Base-by-base conservation (phyloP, 352 stramenopile species). In the Achlya hypogyna region DNA sequence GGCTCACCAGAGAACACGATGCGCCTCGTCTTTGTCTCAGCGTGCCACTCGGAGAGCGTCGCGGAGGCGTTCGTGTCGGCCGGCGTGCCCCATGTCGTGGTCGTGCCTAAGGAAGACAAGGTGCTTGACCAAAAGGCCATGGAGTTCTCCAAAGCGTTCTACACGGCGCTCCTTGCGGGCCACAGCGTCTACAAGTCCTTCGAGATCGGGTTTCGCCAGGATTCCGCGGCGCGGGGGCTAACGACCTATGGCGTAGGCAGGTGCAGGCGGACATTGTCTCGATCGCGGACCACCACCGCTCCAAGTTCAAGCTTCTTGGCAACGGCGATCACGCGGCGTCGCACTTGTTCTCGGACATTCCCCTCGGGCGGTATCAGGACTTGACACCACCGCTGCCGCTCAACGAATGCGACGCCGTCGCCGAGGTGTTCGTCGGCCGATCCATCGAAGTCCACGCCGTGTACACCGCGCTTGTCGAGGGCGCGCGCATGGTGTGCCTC, bases 71-170 rank as follows among this genome's bases (percentile, higher is more conserved):
- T 97, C 59, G 90, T 95, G 54, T 77, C 78, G 43, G 90, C 87
- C 0, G 90, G 90, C 6, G 87, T 97, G 32, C 86, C 86, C 1
- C 90, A 97, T 51, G 90, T 97, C 2, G 83, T 97, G 14, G 89
- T 94, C 35, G 88, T 97, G 1, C 88, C 84, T 14, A 87, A 84
- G 45, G 79, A 89, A 63, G 78, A 87, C 63, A 91, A 95, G 53
- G 80, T 96, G 47, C 73, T 92, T 28, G 87, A 96, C 62, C 82
- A 89, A 71, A 93, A 91, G 63, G 86, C 86, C 8, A 90, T 92
- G 78, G 81, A 88, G 70, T 96, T 96, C 65, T 86, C 79, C 65
- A 90, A 86, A 49, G 81, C 81, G n/a, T 96, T 96, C 70, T 96
- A 96, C 72, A 89, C 84, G n/a, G 84, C 83, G 25, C 65, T 96